Conservation (phyloP, 2,329 filamentous ascomycete genomes). For the Aspergillus neotritici region DNA sequence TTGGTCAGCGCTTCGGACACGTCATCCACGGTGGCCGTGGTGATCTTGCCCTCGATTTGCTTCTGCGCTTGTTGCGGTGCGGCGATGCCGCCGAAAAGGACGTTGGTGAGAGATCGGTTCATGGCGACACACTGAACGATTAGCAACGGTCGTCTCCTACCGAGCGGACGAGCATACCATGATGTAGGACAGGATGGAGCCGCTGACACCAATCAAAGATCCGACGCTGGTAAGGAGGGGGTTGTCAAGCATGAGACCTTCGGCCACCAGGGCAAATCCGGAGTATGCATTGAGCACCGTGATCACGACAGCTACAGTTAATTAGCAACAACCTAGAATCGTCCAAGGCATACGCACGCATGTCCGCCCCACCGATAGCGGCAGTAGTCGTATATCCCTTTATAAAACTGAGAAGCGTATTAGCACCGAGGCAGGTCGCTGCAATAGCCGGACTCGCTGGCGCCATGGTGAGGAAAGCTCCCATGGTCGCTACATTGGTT, state of each 20-base stretch:
- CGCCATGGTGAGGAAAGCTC: conserved; percentile 73
- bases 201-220: conserved; percentile 79
- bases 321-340: conserved; percentile 18
- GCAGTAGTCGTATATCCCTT: conserved; percentile 85
- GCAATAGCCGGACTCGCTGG: conserved; percentile 74
- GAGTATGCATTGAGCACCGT: conserved; percentile 88
- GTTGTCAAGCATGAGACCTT: conserved; percentile 89
- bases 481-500: conserved; percentile 75
- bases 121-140: conserved; percentile 65
- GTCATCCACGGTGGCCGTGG: conserved; percentile 72
- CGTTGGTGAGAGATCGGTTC: conserved; percentile 85
- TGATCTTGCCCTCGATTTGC: conserved; percentile 75
- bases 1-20: conserved; percentile 69
- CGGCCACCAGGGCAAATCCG: conserved; percentile 81
- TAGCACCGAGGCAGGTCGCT: conserved; percentile 69
- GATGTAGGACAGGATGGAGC: conserved; percentile 82
- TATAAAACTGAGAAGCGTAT: conserved; percentile 70
- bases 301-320: conserved; percentile 64
- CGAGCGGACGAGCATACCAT: conserved; percentile 36
- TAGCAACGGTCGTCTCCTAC: neutral
- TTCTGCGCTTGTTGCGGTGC: conserved; percentile 58
- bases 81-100: conserved; percentile 77
- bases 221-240: conserved; percentile 78
- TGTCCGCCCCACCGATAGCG: conserved; percentile 87
- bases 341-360: conserved; percentile 51